These are phyloP conservation scores for Aureobasidium sp. DNA, from an alignment of 2,329 filamentous ascomycete species.

Conservation along the genomic window DNA sequence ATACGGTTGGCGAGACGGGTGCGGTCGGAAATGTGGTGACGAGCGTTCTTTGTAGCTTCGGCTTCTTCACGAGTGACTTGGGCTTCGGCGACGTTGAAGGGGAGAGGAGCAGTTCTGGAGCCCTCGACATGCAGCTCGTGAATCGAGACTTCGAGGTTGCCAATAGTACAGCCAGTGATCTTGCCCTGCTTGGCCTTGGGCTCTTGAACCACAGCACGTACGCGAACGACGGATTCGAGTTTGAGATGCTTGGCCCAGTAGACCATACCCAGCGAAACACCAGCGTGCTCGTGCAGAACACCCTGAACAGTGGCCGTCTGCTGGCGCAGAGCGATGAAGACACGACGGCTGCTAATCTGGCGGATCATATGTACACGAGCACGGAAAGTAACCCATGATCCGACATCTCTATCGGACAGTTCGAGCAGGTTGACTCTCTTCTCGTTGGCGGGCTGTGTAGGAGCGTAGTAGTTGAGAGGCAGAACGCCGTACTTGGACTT, in stretches of 20 bases:
- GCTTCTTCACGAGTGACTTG: conserved; percentile 54
- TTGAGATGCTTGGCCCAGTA: conserved; percentile 81
- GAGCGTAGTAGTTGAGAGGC: conserved; percentile 51
- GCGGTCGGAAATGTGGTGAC: conserved; percentile 60
- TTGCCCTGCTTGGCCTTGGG: conserved; percentile 59
- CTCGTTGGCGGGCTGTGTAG: conserved; percentile 41
- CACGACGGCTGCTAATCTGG: conserved; percentile 71
- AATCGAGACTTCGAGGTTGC: conserved; percentile 69
- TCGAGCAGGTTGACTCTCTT: conserved; percentile 44
- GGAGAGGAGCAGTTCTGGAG: conserved; percentile 53
- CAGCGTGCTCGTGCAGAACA: conserved; percentile 59
- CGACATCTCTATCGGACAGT: conserved; percentile 47
- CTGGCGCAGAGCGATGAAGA: conserved; percentile 81
- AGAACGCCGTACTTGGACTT: conserved; percentile 52
- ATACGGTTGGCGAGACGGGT: conserved; percentile 70
- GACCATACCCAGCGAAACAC: conserved; percentile 66
- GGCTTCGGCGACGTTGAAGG: conserved; percentile 64
- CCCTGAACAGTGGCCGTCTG: conserved; percentile 78
- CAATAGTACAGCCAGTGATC: conserved; percentile 67
- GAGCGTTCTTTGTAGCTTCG: conserved; percentile 48
- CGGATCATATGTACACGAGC: conserved; percentile 72
- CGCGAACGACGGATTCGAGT: conserved; percentile 68
- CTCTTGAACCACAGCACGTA: conserved; percentile 65
- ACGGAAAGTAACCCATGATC: conserved; percentile 58
- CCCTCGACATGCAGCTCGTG: conserved; percentile 57